Evolutionary conservation across 768 basidiomycete genomes (phyloP).

Genomic region (Hemileccinum impolitum): DNA sequence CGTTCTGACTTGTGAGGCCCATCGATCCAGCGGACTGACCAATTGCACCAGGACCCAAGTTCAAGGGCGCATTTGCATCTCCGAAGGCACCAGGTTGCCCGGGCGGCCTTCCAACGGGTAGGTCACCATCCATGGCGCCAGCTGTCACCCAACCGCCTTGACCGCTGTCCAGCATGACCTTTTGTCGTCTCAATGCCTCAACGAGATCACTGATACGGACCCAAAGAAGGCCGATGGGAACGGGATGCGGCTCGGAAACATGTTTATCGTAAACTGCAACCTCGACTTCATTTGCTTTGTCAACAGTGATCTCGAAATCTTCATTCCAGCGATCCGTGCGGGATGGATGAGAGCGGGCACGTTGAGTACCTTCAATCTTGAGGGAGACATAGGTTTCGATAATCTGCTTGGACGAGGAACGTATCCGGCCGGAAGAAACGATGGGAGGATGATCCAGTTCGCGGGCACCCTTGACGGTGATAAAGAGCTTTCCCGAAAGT

Average conservation of each 20-base stretch:
- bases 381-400: slow-evolving; percentile 88
- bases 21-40: slow-evolving; percentile 30
- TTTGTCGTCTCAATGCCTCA: slow-evolving; percentile 89
- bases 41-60: slow-evolving; percentile 30
- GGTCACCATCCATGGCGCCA: slow-evolving; percentile 75
- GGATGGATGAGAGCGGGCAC: slow-evolving; percentile 88
- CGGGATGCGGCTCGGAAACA: slow-evolving; percentile 70
- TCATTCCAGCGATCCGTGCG: slow-evolving; percentile 98
- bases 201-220: slow-evolving; percentile 90
- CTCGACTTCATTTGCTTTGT: slow-evolving; percentile 98
- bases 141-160: slow-evolving; percentile 96
- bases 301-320: slow-evolving; percentile 92
- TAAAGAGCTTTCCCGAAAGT: slow-evolving; percentile 85
- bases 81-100: slow-evolving; percentile 48
- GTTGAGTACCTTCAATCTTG: slow-evolving; percentile 94
- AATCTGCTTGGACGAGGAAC: slow-evolving; percentile 74
- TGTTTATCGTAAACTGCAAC: slow-evolving; percentile 94
- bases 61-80: slow-evolving; percentile 41
- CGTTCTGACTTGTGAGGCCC: slow-evolving; percentile 34
- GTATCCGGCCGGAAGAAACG: slow-evolving; percentile 51
- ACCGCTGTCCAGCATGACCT: slow-evolving; percentile 81
- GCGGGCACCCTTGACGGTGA: slow-evolving; percentile 85
- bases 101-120: slow-evolving; percentile 43
- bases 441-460: slow-evolving; percentile 95
- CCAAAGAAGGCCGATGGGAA: slow-evolving; percentile 95